phyloP scores from a whole-genome alignment of 2,329 filamentous ascomycete species.

The Orbilia oligospora region DNA sequence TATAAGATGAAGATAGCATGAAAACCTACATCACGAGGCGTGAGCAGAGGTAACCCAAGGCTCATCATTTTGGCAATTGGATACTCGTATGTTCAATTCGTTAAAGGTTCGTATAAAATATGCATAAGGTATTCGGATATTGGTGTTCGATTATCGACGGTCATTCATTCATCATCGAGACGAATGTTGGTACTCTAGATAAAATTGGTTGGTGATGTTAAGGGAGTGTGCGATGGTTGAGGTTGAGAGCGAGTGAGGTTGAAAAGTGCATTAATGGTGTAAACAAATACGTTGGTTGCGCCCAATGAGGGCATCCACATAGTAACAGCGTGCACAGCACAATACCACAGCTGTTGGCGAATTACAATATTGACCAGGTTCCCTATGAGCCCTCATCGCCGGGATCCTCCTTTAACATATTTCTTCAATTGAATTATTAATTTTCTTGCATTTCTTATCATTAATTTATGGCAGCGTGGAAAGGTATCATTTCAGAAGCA shows the following conservation, averaged over 20 bases:
- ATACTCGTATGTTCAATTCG: neutral
- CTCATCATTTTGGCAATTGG: conserved; percentile 44
- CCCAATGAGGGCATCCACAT: neutral
- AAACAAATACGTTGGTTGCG: conserved; percentile 21
- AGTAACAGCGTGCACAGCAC: neutral
- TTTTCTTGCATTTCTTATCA: neutral
- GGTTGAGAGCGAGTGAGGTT: neutral
- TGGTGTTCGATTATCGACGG: conserved; percentile 7
- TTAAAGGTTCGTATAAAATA: neutral
- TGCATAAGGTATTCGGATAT: conserved; percentile 2
- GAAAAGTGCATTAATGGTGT: conserved; percentile 4
- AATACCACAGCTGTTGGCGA: neutral
- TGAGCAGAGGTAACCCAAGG: conserved; percentile 67
- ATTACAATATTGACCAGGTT: neutral
- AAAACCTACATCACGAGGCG: conserved; percentile 77
- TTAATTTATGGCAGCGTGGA: conserved; percentile 1
- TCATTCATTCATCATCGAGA: conserved; percentile 7
- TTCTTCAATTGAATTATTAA: neutral
- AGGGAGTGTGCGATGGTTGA: conserved; percentile 7
- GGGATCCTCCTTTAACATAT: neutral
- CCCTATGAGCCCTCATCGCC: no score
- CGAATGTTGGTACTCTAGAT: neutral
- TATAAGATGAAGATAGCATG: conserved; percentile 17
- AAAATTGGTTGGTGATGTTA: neutral
- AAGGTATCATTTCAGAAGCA: conserved; percentile 28